These are phyloP conservation scores for Diaporthe batatas DNA, from an alignment of 2,329 filamentous ascomycete genomes.

Conservation along the genomic window DNA sequence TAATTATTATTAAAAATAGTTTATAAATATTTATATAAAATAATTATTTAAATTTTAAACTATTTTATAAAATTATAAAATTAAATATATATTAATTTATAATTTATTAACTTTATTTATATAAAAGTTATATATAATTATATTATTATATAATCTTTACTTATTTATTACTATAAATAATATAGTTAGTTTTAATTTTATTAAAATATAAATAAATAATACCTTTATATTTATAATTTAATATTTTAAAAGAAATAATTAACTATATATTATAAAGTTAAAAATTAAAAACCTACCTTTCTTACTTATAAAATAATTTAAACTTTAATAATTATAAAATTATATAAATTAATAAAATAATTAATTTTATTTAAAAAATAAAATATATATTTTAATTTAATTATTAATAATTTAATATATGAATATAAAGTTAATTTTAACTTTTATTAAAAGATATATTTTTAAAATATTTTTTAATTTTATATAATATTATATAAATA, in stretches of 20 bases:
- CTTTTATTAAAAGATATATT: not conserved
- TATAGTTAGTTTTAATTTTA: not conserved
- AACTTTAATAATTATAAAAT: not conserved
- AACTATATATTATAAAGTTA: not conserved
- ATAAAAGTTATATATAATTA: not conserved
- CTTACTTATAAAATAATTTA: not conserved
- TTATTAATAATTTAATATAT: not conserved
- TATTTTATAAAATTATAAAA: not conserved
- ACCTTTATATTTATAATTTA: not conserved
- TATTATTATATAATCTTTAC: not conserved
- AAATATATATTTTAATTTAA: not conserved
- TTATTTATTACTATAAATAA: not conserved
- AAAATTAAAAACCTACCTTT: not conserved
- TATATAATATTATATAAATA: not conserved
- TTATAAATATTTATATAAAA: not conserved
- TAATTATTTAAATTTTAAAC: not conserved
- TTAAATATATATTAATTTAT: not conserved
- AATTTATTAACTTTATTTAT: not conserved
- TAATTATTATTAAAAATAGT: not conserved
- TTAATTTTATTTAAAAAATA: not conserved
- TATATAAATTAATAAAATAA: not conserved
- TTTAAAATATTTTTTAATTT: not conserved
- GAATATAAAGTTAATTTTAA: not conserved
- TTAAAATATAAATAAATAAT: not conserved
- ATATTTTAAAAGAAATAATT: not conserved